Evolutionary conservation across 352 stramenopile species (phyloP).

Genomic region (Globisporangium viniferum): DNA sequence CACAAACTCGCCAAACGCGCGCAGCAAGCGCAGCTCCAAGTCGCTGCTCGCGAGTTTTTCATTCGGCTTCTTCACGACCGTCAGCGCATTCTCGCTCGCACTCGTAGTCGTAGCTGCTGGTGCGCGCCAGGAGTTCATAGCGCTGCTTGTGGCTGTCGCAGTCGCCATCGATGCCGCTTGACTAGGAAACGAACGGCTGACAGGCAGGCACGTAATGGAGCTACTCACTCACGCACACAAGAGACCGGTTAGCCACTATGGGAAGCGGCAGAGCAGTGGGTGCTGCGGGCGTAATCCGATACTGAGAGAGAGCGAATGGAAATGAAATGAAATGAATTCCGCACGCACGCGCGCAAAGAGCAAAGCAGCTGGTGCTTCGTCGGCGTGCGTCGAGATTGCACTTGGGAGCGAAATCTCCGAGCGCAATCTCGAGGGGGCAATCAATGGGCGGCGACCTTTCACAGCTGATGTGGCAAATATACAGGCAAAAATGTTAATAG

Average conservation of each 20-base stretch:
- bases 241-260: background rate
- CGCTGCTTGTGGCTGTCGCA: background rate
- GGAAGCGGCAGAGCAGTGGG: background rate
- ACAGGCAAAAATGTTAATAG: no score
- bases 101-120: background rate
- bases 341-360: background rate
- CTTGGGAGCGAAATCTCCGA: background rate
- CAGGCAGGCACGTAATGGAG: background rate
- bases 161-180: background rate
- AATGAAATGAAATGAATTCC: background rate
- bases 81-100: background rate
- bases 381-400: conserved; percentile 6
- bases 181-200: background rate
- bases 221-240: background rate
- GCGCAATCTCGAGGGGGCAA: background rate
- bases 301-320: background rate
- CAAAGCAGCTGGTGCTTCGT: conserved; percentile 10
- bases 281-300: background rate
- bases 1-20: conserved; percentile 44
- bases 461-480: no score
- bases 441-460: background rate
- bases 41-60: conserved; percentile 17
- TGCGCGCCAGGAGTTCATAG: background rate
- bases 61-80: background rate
- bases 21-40: conserved; percentile 56